Evolutionary conservation across 352 stramenopile genomes (phyloP), one percentile per base, ranked within the genome.

Genomic region (Phytophthora cryptogea): DNA sequence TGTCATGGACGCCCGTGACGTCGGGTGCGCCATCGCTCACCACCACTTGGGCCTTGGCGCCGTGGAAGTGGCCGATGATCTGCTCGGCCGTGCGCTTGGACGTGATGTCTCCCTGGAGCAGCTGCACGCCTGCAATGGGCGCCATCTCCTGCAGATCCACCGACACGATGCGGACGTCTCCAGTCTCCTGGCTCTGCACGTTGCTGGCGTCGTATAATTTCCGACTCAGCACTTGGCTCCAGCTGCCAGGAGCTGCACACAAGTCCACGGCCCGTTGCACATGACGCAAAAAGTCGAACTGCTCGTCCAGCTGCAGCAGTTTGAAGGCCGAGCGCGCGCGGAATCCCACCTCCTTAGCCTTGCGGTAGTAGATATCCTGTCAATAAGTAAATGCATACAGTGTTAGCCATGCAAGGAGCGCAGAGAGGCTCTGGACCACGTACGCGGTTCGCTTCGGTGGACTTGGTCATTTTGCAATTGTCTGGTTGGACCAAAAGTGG

Each of bases 101-200:
- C 39, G 97, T 99, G 71, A 99, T 99, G 66, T 94, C 86, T 56
- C 97, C 97, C 70, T 99, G 95, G 23, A 99, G 74, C 35, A 97
- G 87, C 58, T 92, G 75, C n/a, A 99, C 97, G 37, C 97, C 97
- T 0, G 80, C 74, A 49, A 99, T 98, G 8, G 97, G 96, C 56
- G 97, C 96, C 96, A 99, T 99, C 55, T 99, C 96, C 69, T 99
- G 97, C 47, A 99, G 74, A 76, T 99, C 98, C 33, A 99, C 97
- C 16, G 97, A 97, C 42, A 99, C 94, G 40, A 99, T 96, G 52
- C 82, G 74, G 31, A 94, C 77, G 32, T 86, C 66, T 8, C 78
- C 54, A 9, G 27, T 60, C 2, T 55, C 51, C 3, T 11, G 5
- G 16, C 23, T 69, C n/a, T 67, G 57, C 17, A 70, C 66, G 36